Conservation (phyloP, 78 protist genomes). For the Isochrysis galbana region DNA sequence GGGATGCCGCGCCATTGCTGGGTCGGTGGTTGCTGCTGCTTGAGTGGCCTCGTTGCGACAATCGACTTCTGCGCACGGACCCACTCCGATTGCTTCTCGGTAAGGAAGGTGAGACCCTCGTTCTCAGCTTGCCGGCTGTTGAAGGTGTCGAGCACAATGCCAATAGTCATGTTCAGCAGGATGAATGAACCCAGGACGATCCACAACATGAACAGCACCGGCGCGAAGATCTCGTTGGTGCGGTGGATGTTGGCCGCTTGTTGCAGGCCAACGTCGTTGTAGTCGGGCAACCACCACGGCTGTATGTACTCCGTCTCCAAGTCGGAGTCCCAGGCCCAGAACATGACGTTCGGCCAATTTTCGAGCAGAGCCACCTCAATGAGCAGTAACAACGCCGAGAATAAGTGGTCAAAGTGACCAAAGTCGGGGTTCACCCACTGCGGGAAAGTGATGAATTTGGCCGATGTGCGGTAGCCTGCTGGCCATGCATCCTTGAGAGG, state of each 20-base stretch:
- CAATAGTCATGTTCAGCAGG: not conserved
- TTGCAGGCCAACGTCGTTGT: not conserved
- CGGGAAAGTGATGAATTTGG: not conserved
- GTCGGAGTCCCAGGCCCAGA: conserved; percentile 17
- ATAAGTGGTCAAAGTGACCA: conserved; percentile 46
- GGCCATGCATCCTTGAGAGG: not conserved
- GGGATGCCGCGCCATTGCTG: not conserved
- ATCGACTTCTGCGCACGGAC: not conserved
- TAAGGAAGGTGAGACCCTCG: not conserved
- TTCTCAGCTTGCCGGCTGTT: not conserved
- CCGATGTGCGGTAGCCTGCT: not conserved
- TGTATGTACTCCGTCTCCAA: not conserved
- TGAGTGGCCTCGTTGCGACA: not conserved
- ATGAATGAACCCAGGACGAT: not conserved
- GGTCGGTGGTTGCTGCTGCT: not conserved
- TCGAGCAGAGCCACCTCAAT: conserved; percentile 36
- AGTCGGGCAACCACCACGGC: not conserved
- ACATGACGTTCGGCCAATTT: conserved; percentile 54
- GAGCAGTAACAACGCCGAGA: not conserved
- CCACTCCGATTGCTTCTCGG: not conserved
- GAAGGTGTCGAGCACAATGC: conserved; percentile 1
- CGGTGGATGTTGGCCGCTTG: not conserved
- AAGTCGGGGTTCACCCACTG: not conserved
- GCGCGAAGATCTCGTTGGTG: not conserved
- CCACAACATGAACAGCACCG: not conserved